Evolutionary conservation across 805 yeast genomes (phyloP).

Genomic region (Phaffomyces antillensis): DNA sequence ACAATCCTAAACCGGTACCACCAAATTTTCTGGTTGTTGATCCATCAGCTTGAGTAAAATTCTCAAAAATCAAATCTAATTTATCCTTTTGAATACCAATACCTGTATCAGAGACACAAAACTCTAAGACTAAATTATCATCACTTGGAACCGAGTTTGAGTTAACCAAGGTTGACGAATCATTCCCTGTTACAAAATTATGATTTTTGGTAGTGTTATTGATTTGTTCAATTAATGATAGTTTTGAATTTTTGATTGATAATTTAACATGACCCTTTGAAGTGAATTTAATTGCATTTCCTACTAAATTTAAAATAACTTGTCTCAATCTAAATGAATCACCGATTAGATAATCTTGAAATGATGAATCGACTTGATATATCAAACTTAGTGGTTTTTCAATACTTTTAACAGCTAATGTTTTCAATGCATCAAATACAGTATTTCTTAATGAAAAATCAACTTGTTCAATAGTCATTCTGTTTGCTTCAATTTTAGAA

Average conservation of each 20-base stretch:
- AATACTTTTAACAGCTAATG: constrained; percentile 82
- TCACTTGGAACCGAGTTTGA: constrained; percentile 50
- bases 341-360: constrained; percentile 81
- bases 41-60: constrained; percentile 90
- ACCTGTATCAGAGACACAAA: constrained; percentile 87
- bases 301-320: constrained; percentile 78
- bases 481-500: constrained; percentile 86
- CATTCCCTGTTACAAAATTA: constrained; percentile 23
- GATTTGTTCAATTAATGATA: constrained; percentile 18
- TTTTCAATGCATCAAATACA: constrained; percentile 82
- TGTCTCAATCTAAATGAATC: constrained; percentile 85
- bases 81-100: constrained; percentile 84
- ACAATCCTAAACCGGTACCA: constrained; percentile 87
- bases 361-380: constrained; percentile 76
- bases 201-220: constrained; percentile 21
- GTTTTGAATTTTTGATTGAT: constrained; percentile 52
- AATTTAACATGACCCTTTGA: constrained; percentile 74
- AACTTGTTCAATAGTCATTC: constrained; percentile 87
- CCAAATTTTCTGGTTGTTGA: constrained; percentile 89
- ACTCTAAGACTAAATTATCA: constrained; percentile 61
- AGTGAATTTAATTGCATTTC: constrained; percentile 86
- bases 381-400: constrained; percentile 76
- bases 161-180: constrained; percentile 28
- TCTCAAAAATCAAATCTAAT: constrained; percentile 74
- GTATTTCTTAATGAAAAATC: constrained; percentile 83